Base-by-base conservation (phyloP, 352 stramenopile genomes). In the Peronospora tabacina region DNA sequence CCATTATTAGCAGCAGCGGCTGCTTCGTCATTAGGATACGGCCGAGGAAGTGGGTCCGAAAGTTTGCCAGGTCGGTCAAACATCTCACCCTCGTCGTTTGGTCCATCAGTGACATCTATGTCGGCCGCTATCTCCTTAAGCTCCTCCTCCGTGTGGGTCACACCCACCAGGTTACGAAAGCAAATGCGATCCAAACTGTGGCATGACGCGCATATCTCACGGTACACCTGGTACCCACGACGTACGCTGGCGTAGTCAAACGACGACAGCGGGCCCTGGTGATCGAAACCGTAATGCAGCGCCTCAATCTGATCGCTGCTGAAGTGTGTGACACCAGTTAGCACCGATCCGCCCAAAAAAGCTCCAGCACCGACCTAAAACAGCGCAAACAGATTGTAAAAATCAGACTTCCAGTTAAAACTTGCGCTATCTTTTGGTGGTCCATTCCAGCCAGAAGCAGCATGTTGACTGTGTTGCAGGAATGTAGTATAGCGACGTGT, bases 151-250 rank as follows among this genome's bases (percentile, higher is more conserved):
- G 82, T 93, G 72, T 98, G 96, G 29, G 95, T 98, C 30, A 99
- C 95, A 29, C 95, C 96, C 9, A 99, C 89, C 7, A 99, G 70
- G 72, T 98, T 97, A 61, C 96, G 93, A 75, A 98, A 99, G 70
- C 91, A 91, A 60, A 99, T 97, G 43, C 93, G 88, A 50, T 99
- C 83, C 36, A 99, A 62, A 37, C 74, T 97, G 75, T 99, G 96
- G 72, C 96, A 99, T 39, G 94, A 96, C 30, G 95, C 82, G 75
- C 96, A 99, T 37, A 99, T 95, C 68, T 99, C 87, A 63, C 95
- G 95, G 79, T 99, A 99, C 35, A 99, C 96, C 72, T 99, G 96
- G 83, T 98, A 98, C 11, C 96, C 96, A 60, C 96, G 92, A 67
- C 96, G 95, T 55, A 99, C 92, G 28, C 78, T 93, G 33, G 85